phyloP scores from a whole-genome alignment of 495 filamentous ascomycete genomes.

The Aspergillus taichungensis region DNA sequence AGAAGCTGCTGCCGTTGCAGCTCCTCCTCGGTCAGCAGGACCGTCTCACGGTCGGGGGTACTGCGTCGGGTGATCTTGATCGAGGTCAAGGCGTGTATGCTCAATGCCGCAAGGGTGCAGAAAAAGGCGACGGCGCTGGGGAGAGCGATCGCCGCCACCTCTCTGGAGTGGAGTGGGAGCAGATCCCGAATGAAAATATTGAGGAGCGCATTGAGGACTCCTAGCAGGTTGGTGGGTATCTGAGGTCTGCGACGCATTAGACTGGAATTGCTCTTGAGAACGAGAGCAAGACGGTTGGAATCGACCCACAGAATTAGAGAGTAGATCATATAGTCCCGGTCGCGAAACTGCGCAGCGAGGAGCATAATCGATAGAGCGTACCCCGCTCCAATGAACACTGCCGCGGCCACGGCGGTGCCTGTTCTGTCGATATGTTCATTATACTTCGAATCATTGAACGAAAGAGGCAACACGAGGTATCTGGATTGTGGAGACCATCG shows the following conservation, averaged over 20 bases:
- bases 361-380: conserved; percentile 18
- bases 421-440: conserved; percentile 9
- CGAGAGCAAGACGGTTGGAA: not conserved
- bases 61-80: not conserved
- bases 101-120: conserved; percentile 18
- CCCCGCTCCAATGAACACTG: conserved; percentile 19
- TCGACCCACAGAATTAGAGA: conserved; percentile 21
- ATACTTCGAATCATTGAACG: conserved; percentile 13
- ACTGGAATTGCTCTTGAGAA: not conserved
- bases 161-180: conserved; percentile 15
- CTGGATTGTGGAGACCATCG: conserved; percentile 3
- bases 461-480: conserved; percentile 22
- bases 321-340: conserved; percentile 16
- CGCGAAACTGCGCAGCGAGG: conserved; percentile 13
- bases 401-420: conserved; percentile 10
- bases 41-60: conserved; percentile 9
- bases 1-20: conserved; percentile 31
- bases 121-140: conserved; percentile 16
- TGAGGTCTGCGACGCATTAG: conserved; percentile 19
- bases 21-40: conserved; percentile 28
- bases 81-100: conserved; percentile 15
- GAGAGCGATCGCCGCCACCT: conserved; percentile 17
- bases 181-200: conserved; percentile 22
- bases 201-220: conserved; percentile 25
- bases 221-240: conserved; percentile 19